Evolutionary conservation across 148 eudicot genomes (phyloP), one percentile per base, ranked within the genome.

Genomic region (Simmondsia chinensis): DNA sequence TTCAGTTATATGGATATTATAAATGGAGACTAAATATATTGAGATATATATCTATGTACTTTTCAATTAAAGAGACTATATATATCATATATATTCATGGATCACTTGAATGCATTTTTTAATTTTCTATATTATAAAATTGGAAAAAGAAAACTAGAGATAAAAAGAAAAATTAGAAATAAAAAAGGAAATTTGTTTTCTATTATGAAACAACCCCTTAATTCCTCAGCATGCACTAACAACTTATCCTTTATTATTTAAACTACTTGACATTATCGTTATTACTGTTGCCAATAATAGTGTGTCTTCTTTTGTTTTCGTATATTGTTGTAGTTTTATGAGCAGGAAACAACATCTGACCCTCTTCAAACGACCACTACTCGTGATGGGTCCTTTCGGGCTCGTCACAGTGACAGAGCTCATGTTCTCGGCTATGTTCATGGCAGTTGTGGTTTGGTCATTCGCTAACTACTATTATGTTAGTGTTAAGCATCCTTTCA

Each of bases 381-480:
- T 69, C 7, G 75, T 68, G 42, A 34, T 64, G 41, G 64, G 61
- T 28, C 79, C 79, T 44, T 33, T 74, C 12, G 80, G 80, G 32
- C 69, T 74, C 3, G 50, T 66, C 20, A 61, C 69, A 21, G 11
- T 47, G 35, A 49, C 52, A 53, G 80, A 74, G 70, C 69, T 74
- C 12, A 31, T 43, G 12, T 70, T 74, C 20, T 39, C 57, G 4
- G 27, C 40, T 17, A 74, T 66, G 80, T 72, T 68, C 27, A 28
- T 62, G 20, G 80, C 59, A 2, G 70, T 74, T 19, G 33, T 74
- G 38, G 39, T 57, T 33, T 74, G 80, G 80, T 73, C 69, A 19
- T 61, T 74, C 14, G 63, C 57, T 16, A 63, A 70, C 27, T 74
- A 70, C 45, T 58, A 56, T 13, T 59, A 44, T 51, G 61, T 62